Conservation (phyloP, 1,284 basidiomycete genomes). For the Lignosus rhinocerotis region DNA sequence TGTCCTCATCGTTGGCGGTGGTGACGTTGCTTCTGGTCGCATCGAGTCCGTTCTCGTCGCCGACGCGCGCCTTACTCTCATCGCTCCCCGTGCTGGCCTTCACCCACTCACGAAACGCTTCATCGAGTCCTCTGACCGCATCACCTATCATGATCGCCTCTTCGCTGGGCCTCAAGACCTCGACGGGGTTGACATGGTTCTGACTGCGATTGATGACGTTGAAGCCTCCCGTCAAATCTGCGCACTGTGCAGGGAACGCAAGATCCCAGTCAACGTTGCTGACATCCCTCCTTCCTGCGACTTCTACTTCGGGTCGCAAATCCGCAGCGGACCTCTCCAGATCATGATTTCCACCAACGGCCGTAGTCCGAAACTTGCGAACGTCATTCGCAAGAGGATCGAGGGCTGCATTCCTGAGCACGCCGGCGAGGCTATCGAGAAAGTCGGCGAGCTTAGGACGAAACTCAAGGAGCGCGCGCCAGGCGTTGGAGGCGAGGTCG, state of each 20-base stretch:
- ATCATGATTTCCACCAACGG: constrained; percentile 97
- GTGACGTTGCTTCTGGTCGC: constrained; percentile 80
- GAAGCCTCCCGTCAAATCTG: constrained; percentile 73
- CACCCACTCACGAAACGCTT: constrained; percentile 57
- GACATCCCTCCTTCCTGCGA: constrained; percentile 96
- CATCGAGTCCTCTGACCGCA: constrained; percentile 52
- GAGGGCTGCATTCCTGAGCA: constrained; percentile 69
- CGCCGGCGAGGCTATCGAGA: constrained; percentile 80
- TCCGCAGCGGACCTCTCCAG: constrained; percentile 89
- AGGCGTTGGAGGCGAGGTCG: constrained; percentile 72
- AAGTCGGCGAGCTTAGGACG: constrained; percentile 72
- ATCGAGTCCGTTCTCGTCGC: constrained; percentile 70
- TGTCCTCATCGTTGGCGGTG: constrained; percentile 90
- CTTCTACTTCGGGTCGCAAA: constrained; percentile 97
- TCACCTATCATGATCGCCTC: constrained; percentile 71
- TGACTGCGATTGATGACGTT: constrained; percentile 92
- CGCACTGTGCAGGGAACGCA: constrained; percentile 63
- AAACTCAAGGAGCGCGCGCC: constrained; percentile 74
- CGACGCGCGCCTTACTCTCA: constrained; percentile 62
- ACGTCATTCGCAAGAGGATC: constrained; percentile 75
- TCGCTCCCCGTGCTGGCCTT: constrained; percentile 62
- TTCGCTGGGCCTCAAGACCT: constrained; percentile 65
- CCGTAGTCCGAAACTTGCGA: constrained; percentile 89
- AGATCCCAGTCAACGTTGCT: constrained; percentile 92
- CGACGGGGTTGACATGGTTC: constrained; percentile 81